A percentile compares a stretch with the other conserved stretches of the same genome.
Evolutionary conservation across 306 rosid genomes (phyloP).

Genomic region (Hippophae rhamnoides): DNA sequence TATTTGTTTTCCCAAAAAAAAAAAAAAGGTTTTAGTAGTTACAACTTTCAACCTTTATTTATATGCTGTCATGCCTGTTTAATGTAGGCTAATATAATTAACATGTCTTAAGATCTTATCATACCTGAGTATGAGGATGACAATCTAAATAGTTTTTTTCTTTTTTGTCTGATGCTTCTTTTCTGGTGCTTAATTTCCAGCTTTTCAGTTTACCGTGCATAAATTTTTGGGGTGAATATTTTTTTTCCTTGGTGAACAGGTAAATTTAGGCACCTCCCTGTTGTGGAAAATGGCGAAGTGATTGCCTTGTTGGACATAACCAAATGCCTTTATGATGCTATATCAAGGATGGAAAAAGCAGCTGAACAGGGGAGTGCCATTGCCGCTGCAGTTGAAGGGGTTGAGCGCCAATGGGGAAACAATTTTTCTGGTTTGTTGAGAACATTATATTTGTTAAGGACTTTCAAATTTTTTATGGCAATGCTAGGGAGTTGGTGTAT

Average conservation of each 20-base stretch:
- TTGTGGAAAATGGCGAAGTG: constrained; percentile 92
- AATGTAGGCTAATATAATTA: too few species aligned
- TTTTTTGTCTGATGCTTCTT: neutral
- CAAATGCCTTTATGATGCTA: constrained; percentile 91
- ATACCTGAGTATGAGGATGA: too few species aligned
- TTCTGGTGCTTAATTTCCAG: neutral
- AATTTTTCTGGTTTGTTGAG: constrained; percentile 49
- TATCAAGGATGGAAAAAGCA: constrained; percentile 87
- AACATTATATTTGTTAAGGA: constrained; percentile 9
- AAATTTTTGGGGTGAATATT: too few species aligned
- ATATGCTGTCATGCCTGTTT: too few species aligned
- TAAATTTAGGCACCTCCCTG: constrained; percentile 96
- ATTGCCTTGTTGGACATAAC: constrained; percentile 88
- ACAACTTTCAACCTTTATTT: too few species aligned
- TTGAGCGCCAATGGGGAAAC: constrained; percentile 72
- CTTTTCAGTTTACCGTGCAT: neutral
- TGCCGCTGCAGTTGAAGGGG: constrained; percentile 91
- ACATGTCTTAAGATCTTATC: too few species aligned
- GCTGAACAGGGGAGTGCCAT: constrained; percentile 84
- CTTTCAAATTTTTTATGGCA: constrained; percentile 9
- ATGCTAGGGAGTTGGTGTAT: constrained; percentile 11
- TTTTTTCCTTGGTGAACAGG: constrained; percentile 39
- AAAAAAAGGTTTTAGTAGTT: too few species aligned
- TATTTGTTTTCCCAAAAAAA: too few species aligned
- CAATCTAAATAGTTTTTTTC: too few species aligned